Conservation (phyloP, 2,329 filamentous ascomycete species). For the Colletotrichum tropicicola region DNA sequence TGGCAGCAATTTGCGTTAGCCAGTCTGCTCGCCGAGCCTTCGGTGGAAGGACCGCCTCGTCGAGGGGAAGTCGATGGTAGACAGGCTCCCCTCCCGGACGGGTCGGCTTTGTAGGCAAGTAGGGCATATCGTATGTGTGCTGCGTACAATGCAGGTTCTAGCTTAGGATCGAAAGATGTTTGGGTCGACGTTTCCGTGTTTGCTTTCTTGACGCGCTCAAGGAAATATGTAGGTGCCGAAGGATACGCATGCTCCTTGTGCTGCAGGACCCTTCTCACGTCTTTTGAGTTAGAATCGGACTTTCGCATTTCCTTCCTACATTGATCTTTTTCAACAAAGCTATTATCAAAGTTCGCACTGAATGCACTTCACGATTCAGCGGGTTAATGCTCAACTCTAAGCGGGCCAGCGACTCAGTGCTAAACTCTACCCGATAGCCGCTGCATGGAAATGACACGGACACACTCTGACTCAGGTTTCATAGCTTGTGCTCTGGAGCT, state of each 20-base stretch:
- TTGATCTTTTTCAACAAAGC: not conserved
- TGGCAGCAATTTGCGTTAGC: not conserved
- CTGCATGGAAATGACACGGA: not conserved
- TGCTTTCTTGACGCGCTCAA: not conserved
- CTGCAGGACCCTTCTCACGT: not conserved
- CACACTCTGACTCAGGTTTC: not conserved
- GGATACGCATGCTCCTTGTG: not conserved
- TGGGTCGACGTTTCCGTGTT: not conserved
- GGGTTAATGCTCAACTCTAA: not conserved
- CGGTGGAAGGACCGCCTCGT: not conserved
- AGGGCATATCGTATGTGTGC: not conserved
- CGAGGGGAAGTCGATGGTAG: not conserved
- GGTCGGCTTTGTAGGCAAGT: not conserved
- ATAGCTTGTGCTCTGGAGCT: not conserved
- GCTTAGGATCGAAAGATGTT: not conserved
- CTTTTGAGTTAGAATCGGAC: not conserved
- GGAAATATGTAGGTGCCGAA: not conserved
- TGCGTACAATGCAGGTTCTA: not conserved
- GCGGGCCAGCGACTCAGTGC: not conserved
- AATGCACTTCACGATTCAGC: not conserved
- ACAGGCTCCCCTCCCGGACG: not conserved
- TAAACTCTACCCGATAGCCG: not conserved
- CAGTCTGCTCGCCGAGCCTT: not conserved
- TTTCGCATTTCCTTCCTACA: not conserved
- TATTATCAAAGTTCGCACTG: not conserved